phyloP scores from a whole-genome alignment of 1,284 basidiomycete genomes.

The Puccinia horiana region DNA sequence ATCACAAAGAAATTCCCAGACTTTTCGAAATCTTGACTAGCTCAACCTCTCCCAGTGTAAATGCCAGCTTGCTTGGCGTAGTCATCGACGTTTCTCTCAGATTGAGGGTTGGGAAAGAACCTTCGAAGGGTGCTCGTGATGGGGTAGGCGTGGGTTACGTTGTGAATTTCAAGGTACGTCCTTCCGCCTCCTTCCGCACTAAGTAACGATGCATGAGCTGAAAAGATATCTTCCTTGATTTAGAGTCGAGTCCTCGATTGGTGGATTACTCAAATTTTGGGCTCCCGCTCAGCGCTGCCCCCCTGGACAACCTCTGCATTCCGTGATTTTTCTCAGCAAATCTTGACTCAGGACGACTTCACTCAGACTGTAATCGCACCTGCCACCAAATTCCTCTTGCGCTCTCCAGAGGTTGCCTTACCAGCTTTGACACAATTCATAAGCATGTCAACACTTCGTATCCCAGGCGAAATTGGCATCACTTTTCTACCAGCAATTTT shows the following conservation, averaged over 20 bases:
- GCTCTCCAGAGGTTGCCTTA: conserved; percentile 72
- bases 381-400: conserved; percentile 72
- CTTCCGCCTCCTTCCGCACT: background rate
- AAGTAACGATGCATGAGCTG: background rate
- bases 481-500: conserved; percentile 70
- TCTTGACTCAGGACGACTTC: conserved; percentile 65
- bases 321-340: conserved; percentile 66
- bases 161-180: conserved; percentile 49
- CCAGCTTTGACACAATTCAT: conserved; percentile 54
- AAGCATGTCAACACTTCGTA: conserved; percentile 63
- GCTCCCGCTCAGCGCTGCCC: conserved; percentile 52
- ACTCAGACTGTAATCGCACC: conserved; percentile 65
- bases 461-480: conserved; percentile 66
- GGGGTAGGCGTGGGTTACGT: conserved; percentile 51
- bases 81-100: conserved; percentile 55
- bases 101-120: conserved; percentile 52
- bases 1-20: conserved; percentile 39
- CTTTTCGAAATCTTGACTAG: conserved; percentile 38
- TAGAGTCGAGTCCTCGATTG: conserved; percentile 43
- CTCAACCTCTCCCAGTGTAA: conserved; percentile 24
- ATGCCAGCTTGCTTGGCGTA: conserved; percentile 52
- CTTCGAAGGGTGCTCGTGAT: conserved; percentile 51
- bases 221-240: conserved; percentile 34
- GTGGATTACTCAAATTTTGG: conserved; percentile 52
- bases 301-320: conserved; percentile 52